phyloP scores from a whole-genome alignment of 352 stramenopile genomes.

The Peronospora belbahrii region DNA sequence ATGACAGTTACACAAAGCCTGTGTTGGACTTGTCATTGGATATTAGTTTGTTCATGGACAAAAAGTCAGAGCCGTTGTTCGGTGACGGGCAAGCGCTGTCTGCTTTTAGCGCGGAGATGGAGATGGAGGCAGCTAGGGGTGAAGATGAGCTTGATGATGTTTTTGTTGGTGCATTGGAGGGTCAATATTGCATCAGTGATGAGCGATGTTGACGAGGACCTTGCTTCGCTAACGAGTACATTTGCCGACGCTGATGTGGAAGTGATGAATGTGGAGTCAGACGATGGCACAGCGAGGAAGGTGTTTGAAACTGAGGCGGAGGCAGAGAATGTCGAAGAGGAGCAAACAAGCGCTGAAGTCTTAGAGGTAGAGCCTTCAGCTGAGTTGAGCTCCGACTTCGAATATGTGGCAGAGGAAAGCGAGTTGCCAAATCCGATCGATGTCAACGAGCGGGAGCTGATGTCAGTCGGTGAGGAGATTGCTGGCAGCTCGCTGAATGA shows the following conservation, averaged over 20 bases:
- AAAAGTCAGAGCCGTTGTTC: background rate
- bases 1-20: slow-evolving; percentile 30
- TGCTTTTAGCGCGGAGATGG: background rate
- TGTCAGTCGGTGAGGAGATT: background rate
- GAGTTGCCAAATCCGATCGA: background rate
- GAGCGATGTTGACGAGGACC: background rate
- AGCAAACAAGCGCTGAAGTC: background rate
- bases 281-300: background rate
- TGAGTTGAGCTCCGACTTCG: background rate
- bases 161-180: background rate
- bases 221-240: background rate
- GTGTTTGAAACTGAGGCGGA: background rate
- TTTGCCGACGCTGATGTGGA: background rate
- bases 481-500: background rate
- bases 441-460: background rate
- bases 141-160: background rate
- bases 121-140: background rate
- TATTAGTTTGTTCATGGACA: background rate
- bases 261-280: background rate
- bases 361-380: slow-evolving; percentile 2
- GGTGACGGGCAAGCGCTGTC: background rate
- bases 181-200: background rate
- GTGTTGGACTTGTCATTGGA: slow-evolving; percentile 28
- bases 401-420: background rate
- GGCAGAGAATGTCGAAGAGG: background rate